Evolutionary conservation across 495 filamentous ascomycete species (phyloP).

Genomic region (Tuber microsphaerosporum): DNA sequence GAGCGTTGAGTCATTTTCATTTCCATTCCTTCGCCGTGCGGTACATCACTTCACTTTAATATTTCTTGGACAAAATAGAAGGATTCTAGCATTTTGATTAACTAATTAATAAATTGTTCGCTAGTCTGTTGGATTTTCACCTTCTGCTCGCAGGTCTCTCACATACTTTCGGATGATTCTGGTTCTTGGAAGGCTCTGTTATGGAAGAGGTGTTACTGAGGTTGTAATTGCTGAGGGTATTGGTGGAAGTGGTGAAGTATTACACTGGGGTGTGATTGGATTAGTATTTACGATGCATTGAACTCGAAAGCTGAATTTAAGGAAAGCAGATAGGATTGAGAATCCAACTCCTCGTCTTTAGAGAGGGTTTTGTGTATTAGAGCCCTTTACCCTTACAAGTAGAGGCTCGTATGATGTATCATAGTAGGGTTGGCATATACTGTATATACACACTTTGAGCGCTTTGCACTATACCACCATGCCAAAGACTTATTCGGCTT

Average conservation of each 20-base stretch:
- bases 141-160: no score
- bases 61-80: no score
- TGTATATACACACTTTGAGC: not conserved
- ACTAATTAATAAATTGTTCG: no score
- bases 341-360: not conserved
- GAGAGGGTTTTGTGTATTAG: not conserved
- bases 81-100: no score
- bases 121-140: no score
- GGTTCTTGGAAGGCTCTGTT: not conserved
- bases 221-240: no score
- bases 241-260: not conserved
- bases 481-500: not conserved
- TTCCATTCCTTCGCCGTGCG: no score
- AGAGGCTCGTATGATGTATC: no score
- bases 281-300: not conserved
- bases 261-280: not conserved
- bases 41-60: no score
- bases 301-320: not conserved
- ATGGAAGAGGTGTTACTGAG: no score
- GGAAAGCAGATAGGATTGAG: rapidly evolving
- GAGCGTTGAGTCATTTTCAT: no score
- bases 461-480: not conserved
- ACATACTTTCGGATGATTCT: not conserved
- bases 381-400: not conserved
- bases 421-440: no score